Evolutionary conservation across 1,139 yeast genomes (phyloP), one percentile per base, ranked within the genome.

Genomic region (Kodamaea derodonti): DNA sequence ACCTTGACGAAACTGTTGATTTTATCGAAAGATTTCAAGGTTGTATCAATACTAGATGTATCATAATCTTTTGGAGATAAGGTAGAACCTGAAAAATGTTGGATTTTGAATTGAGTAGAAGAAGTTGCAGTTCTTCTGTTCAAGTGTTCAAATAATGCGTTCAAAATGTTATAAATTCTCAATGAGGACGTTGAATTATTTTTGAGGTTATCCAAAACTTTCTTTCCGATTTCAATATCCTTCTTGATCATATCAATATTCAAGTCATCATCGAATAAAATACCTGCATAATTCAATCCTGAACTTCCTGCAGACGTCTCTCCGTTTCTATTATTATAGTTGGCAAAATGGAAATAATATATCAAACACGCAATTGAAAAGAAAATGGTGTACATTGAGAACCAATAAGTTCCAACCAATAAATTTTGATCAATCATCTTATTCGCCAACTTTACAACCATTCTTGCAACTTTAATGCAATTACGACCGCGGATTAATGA

Each of bases 341-440:
- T 66, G 4, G 74, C 74, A 56, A 84, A 94, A 56, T 86, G 95
- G 39, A 80, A 84, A 53, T 86, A 88, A 51, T 84, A 88, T 8
- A 86, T 79, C 48, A 88, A 67, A 48, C 95, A 85, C 0, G 96
- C 95, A 36, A 88, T 88, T 3, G 95, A 81, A 54, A 86, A 88
- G 56, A 88, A 88, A n/a, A 88, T 83, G 0, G 96, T 86, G 56
- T 88, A 88, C 58, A 84, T 83, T 12, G 94, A 82, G 54, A 87
- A 88, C 96, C 96, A 87, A 56, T 88, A 88, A 2, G 95, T 85
- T 1, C 96, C 96, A 41, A 84, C 78, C 37, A 88, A 65, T 51
- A 86, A 70, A 41, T 83, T 73, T 42, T 80, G 79, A 43, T 78
- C 77, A 42, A 84, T 78, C 85, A 88, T 78, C 46, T 84, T 92